Evolutionary conservation across 78 protist species (phyloP), one percentile per base, ranked within the genome.

Genomic region (Salpingoeca rosetta): DNA sequence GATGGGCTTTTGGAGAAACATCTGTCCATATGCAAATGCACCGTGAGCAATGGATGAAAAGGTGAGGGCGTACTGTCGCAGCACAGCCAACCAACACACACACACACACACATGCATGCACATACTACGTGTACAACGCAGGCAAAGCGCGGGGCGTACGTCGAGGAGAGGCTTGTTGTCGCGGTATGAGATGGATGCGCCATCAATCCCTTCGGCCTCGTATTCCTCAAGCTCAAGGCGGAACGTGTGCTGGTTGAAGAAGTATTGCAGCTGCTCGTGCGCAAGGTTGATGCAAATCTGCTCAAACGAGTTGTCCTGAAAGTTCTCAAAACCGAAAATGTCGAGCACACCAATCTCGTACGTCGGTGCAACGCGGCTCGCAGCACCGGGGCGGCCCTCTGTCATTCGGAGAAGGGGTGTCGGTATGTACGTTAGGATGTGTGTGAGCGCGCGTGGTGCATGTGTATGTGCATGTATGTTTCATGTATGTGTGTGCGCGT

Each of bases 221-320:
- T 95, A 95, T 84, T 94, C 96, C 87, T 93, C 95, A 86, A 94
- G 96, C 90, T 97, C 99, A 42, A 92, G 88, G 41, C 76, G 76
- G 83, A 97, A 96, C 94, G 95, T 94, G 91, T 94, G 93, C 82
- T 90, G 92, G 95, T 97, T 97, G 98, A 97, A 97, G 88, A 93
- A 94, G 81, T 93, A 94, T 89, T 97, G 99, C 85, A 97, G 93
- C 88, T 90, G 95, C 90, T 97, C 99, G 89, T 97, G 97, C 88
- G 98, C 95, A 88, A 82, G 92, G 91, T 97, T 97, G 94, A 95
- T 95, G 91, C 95, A 92, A 26, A 97, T 83, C 90, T 97, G 99
- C 88, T 97, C 99, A 85, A 96, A 97, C 11, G 84, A 40, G 92
- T 94, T 96, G 92, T 11, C 31, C 79, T 85, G 44, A 86, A 93